Base-by-base conservation (phyloP, 2,329 filamentous ascomycete species). In the Diaporthe citrichinensis region DNA sequence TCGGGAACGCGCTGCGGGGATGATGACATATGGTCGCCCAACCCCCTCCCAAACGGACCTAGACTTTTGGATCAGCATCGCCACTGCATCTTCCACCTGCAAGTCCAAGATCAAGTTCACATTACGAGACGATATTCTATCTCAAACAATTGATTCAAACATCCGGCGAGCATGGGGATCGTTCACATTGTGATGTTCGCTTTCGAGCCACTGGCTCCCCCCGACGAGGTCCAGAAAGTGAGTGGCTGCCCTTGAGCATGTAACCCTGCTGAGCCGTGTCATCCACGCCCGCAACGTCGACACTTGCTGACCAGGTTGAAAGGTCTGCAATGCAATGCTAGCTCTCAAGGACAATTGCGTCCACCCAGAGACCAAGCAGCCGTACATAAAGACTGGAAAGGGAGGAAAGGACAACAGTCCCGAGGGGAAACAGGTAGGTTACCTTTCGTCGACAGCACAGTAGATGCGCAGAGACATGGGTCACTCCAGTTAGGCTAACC, bases 131-230 rank as follows among this genome's bases (percentile, higher is more conserved):
- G 41, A 39, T 0, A 28, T 28, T 20, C n/a, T 9, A 20, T 14
- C 6, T 4, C 34, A 55, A 55, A 14, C n/a, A 53, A 15, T 0
- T n/a, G 6, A 20, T 20, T 25, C 25, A 10, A 31, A 1, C 31
- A n/a, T 20, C 2, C 39, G 20, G 3, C n/a, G 2, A 77, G 36
- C 4, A 94, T 94, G 92, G 81, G 90, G 0, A 87, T 94, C 78
- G 85, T 90, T n/a, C 93, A 94, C 81, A 88, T 94, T 69, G 92
- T 94, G 4, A 85, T 94, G 36, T 92, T 94, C 79, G 87, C 91
- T 76, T 93, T 93, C 85, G 92, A 92, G 80, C 82, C 89, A 0
- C 84, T 85, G 0, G 82, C 86, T 2, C 84, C 85, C 1, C 78
- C 85, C 0, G 87, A 88, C 23, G 85, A 89, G 44, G 84, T 93